Evolutionary conservation across 371 early-diverging fungal species (phyloP).

Genomic region (Rhizomucor miehei): DNA sequence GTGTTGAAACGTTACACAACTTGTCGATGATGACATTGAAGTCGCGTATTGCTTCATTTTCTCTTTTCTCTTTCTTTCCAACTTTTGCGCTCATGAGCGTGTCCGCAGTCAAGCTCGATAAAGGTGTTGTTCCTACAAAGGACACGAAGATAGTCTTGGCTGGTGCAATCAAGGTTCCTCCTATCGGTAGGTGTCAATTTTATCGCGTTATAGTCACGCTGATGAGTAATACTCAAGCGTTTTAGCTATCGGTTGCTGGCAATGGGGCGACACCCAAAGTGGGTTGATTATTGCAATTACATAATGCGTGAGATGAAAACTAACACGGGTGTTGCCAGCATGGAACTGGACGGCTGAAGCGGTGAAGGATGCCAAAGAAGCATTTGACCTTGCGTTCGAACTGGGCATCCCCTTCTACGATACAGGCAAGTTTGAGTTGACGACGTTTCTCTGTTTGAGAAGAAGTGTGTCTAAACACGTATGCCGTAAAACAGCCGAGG

Average conservation of each 20-base stretch:
- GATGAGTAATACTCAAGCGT: not conserved
- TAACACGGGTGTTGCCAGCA: slow-evolving; percentile 5
- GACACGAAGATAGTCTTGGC: slow-evolving; percentile 45
- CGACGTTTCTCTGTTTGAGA: slow-evolving; percentile 2
- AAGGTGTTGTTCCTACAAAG: slow-evolving; percentile 35
- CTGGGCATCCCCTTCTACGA: slow-evolving; percentile 38
- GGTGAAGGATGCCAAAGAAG: slow-evolving; percentile 36
- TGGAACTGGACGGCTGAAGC: slow-evolving; percentile 41
- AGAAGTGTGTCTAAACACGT: not conserved
- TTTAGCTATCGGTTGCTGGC: slow-evolving; percentile 51
- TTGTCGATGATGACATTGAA: no score
- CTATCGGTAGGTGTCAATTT: slow-evolving; percentile 30
- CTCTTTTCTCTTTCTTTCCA: not conserved
- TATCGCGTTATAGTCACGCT: not conserved
- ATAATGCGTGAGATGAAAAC: not conserved
- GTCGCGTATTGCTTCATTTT: not conserved
- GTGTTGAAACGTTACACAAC: no score
- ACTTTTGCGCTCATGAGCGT: slow-evolving; percentile 2
- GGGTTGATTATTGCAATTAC: slow-evolving; percentile 6
- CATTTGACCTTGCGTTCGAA: slow-evolving; percentile 30
- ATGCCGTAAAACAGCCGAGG: slow-evolving; percentile 35
- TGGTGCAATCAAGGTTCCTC: slow-evolving; percentile 40
- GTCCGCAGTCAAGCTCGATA: slow-evolving; percentile 13
- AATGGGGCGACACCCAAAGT: slow-evolving; percentile 49
- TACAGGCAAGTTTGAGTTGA: slow-evolving; percentile 20